A percentile compares a stretch with the other conserved stretches of the same genome.
Evolutionary conservation across 768 basidiomycete genomes (phyloP).

Genomic region (Boletus eberwhitei): DNA sequence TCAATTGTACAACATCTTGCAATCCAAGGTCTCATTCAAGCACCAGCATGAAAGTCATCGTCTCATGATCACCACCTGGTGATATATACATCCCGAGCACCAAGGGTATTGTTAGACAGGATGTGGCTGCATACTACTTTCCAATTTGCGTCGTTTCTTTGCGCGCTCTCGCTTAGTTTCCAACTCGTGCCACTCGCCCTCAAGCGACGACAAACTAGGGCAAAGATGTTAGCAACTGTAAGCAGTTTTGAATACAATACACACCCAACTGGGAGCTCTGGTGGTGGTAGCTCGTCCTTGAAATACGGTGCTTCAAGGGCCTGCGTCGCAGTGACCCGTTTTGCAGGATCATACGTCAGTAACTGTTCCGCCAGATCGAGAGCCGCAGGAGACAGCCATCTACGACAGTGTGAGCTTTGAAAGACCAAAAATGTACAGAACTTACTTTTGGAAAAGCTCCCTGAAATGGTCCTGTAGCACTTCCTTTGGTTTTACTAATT

Average conservation of each 20-base stretch:
- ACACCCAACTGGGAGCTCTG: slow-evolving; percentile 76
- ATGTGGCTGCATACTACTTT: slow-evolving; percentile 40
- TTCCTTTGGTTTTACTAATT: slow-evolving; percentile 91
- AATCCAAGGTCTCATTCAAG: slow-evolving; percentile 62
- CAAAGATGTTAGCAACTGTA: slow-evolving; percentile 1
- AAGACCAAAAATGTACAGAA: background rate
- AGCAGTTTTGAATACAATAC: slow-evolving; percentile 28
- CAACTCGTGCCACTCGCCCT: slow-evolving; percentile 98
- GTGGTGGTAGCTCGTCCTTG: slow-evolving; percentile 67
- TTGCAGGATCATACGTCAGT: slow-evolving; percentile 75
- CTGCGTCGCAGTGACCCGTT: slow-evolving; percentile 72
- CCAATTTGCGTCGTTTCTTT: slow-evolving; percentile 71
- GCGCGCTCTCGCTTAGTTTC: slow-evolving; percentile 92
- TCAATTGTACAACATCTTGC: slow-evolving; percentile 81
- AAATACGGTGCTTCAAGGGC: slow-evolving; percentile 88
- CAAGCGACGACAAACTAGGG: slow-evolving; percentile 66
- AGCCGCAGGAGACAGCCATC: slow-evolving; percentile 84
- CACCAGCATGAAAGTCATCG: slow-evolving; percentile 16
- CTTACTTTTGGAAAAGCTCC: slow-evolving; percentile 81
- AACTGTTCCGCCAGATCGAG: slow-evolving; percentile 85
- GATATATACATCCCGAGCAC: slow-evolving; percentile 17
- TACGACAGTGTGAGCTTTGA: slow-evolving; percentile 26
- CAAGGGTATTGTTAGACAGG: slow-evolving; percentile 29
- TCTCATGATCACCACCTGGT: slow-evolving; percentile 8
- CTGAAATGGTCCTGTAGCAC: slow-evolving; percentile 71